These are phyloP conservation scores for Lichenothelia convexa DNA, from an alignment of 495 filamentous ascomycete genomes.

Conservation along the genomic window DNA sequence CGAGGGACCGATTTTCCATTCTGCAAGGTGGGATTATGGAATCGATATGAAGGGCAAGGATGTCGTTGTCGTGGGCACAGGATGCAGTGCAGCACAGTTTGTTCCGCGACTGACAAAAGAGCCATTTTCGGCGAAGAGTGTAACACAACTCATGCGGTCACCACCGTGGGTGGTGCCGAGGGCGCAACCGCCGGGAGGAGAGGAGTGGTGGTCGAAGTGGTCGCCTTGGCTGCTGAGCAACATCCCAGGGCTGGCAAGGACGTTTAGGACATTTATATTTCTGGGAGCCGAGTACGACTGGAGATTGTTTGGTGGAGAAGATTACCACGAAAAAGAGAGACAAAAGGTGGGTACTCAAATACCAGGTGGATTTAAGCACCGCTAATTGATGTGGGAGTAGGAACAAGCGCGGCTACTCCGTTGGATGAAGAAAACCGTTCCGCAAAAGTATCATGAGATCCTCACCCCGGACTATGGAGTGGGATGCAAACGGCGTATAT, in stretches of 20 bases:
- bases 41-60: slow-evolving; percentile 17
- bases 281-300: slow-evolving; percentile 19
- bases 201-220: slow-evolving; percentile 26
- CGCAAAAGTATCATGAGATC: slow-evolving; percentile 44
- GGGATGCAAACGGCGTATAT: slow-evolving; percentile 39
- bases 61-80: slow-evolving; percentile 18
- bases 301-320: slow-evolving; percentile 9
- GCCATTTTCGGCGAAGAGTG: slow-evolving; percentile 29
- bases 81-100: slow-evolving; percentile 17
- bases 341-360: slow-evolving; percentile 1
- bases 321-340: slow-evolving; percentile 6
- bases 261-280: slow-evolving; percentile 22
- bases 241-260: slow-evolving; percentile 26
- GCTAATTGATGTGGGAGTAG: too few species aligned
- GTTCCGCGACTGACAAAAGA: slow-evolving; percentile 15
- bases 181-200: slow-evolving; percentile 17
- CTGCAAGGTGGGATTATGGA: slow-evolving; percentile 14
- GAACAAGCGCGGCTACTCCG: too few species aligned
- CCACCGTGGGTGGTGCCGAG: slow-evolving; percentile 41
- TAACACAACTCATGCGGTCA: slow-evolving; percentile 43
- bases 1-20: slow-evolving; percentile 17
- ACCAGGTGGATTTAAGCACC: too few species aligned
- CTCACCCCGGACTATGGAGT: slow-evolving; percentile 42
- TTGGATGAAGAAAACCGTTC: slow-evolving; percentile 32
- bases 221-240: slow-evolving; percentile 22